These are phyloP conservation scores for Uromyces viciae-fabae DNA, from an alignment of 1,284 basidiomycete genomes.

Conservation along the genomic window DNA sequence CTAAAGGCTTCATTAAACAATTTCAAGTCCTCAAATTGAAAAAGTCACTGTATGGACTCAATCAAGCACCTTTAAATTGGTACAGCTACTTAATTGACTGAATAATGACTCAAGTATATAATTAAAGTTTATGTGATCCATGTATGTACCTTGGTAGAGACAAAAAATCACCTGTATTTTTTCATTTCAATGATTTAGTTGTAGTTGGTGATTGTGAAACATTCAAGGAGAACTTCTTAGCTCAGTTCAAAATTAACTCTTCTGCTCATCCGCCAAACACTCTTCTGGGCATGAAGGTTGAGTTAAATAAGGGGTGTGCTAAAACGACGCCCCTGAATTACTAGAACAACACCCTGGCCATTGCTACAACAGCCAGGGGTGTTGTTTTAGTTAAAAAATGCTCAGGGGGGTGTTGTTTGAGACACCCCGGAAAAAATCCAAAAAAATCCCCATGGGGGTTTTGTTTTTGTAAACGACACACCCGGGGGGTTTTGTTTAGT, in stretches of 20 bases:
- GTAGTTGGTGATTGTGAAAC: neutral
- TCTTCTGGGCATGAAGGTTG: neutral
- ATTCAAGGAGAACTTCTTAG: neutral
- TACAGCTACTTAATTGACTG: neutral
- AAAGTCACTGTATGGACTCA: neutral
- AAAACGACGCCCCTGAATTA: too few relatives aligned
- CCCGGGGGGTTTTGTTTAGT: too few relatives aligned
- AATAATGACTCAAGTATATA: neutral
- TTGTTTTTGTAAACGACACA: too few relatives aligned
- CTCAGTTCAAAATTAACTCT: neutral
- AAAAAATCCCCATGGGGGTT: too few relatives aligned
- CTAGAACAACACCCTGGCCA: too few relatives aligned
- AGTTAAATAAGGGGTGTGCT: too few relatives aligned
- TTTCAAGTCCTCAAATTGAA: neutral
- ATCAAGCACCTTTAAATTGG: neutral
- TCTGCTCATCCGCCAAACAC: neutral
- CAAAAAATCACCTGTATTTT: neutral
- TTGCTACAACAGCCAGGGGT: too few relatives aligned
- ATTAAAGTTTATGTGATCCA: neutral
- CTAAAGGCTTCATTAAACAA: neutral
- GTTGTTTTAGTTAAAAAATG: too few relatives aligned
- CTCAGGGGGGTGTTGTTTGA: too few relatives aligned
- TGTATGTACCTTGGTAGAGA: neutral
- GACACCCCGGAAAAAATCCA: too few relatives aligned
- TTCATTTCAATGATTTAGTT: neutral